Conservation (phyloP, 2,329 filamentous ascomycete species). For the Cylindrodendrum hubeiense region DNA sequence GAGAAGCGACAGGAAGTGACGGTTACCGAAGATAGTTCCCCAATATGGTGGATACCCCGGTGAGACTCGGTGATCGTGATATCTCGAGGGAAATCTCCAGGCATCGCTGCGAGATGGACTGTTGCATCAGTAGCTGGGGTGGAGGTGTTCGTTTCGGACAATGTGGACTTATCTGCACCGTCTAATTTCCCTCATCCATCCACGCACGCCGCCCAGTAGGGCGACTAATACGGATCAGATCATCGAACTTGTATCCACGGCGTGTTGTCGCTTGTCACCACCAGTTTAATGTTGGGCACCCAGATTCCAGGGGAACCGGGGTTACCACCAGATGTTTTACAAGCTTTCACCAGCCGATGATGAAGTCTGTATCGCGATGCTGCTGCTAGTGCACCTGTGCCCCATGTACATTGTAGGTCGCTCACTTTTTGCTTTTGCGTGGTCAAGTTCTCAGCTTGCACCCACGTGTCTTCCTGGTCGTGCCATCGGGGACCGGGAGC, state of each 20-base stretch:
- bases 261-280: background rate
- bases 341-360: background rate
- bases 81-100: constrained; percentile 2
- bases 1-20: constrained; percentile 1
- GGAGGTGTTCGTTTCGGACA: constrained; percentile 6
- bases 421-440: constrained; percentile 22
- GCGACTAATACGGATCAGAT: constrained; percentile 14
- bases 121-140: constrained; percentile 7
- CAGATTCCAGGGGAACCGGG: background rate
- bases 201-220: background rate
- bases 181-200: constrained; percentile 16
- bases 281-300: constrained; percentile 8
- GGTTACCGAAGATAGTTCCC: constrained; percentile 4
- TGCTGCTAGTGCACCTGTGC: background rate
- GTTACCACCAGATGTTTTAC: background rate
- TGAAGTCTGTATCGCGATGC: background rate
- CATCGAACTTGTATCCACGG: constrained; percentile 4
- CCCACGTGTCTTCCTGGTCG: constrained; percentile 29
- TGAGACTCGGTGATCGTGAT: constrained; percentile 19
- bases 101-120: constrained; percentile 9
- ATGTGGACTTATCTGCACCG: background rate
- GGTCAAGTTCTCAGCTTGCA: constrained; percentile 19
- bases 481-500: constrained; percentile 10
- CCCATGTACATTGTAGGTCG: background rate
- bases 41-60: constrained; percentile 12